These are phyloP conservation scores for Dipteronia dyeriana DNA, from an alignment of 345 rosid genomes.

Conservation along the genomic window DNA sequence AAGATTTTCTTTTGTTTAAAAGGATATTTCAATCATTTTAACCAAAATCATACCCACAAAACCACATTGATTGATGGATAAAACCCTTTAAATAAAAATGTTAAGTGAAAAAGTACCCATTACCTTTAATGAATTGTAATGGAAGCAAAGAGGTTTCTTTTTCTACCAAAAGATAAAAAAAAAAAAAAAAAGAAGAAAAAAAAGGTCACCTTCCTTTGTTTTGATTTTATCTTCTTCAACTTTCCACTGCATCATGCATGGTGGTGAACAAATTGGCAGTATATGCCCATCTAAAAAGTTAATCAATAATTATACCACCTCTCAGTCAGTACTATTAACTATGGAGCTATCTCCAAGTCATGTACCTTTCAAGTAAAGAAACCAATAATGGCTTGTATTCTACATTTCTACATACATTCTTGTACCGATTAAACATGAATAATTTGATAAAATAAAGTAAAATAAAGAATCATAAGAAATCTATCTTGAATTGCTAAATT, in stretches of 20 bases:
- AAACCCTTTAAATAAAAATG: not conserved
- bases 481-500: not conserved
- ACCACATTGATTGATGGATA: not conserved
- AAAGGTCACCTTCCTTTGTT: not conserved
- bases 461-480: not conserved
- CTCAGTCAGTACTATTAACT: not conserved
- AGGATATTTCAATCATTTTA: too few species aligned
- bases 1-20: too few species aligned
- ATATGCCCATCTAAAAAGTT: not conserved
- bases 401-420: not conserved
- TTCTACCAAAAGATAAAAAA: not conserved
- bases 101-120: not conserved
- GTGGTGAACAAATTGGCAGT: not conserved
- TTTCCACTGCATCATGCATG: not conserved
- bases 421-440: not conserved
- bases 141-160: constrained; percentile 7
- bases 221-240: not conserved
- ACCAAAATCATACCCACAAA: not conserved
- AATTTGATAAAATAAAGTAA: not conserved
- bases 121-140: not conserved
- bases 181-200: not conserved
- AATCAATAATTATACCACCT: not conserved
- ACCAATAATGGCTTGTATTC: not conserved
- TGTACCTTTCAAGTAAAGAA: not conserved
- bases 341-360: not conserved